A percentile compares a stretch with the other conserved stretches of the same genome.
Conservation (phyloP, 805 yeast genomes). For the Ogataea parapolymorpha region DNA sequence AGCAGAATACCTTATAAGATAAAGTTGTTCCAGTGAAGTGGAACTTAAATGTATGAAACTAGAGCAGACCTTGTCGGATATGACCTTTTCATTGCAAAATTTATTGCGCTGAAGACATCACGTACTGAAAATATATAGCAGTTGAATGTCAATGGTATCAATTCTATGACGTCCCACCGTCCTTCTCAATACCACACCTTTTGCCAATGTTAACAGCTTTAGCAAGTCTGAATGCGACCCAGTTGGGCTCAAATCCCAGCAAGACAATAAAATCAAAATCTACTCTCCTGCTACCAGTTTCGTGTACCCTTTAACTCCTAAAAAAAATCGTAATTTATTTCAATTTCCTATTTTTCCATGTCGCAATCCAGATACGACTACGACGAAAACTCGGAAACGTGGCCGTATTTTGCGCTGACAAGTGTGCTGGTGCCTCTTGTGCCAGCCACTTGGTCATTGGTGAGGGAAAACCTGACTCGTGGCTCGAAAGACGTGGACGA, state of each 20-base stretch:
- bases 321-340: slow-evolving; percentile 1
- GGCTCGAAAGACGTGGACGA: slow-evolving; percentile 9
- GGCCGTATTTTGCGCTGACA: slow-evolving; percentile 89
- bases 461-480: slow-evolving; percentile 5
- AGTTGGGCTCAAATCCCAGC: too few species aligned
- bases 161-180: too few species aligned
- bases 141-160: too few species aligned
- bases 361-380: slow-evolving; percentile 63
- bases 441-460: slow-evolving; percentile 43
- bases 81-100: too few species aligned
- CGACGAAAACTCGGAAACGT: slow-evolving; percentile 86
- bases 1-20: slow-evolving; percentile 50
- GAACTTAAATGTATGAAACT: not conserved
- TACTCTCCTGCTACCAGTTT: too few species aligned
- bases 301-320: not conserved
- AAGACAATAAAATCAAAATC: too few species aligned
- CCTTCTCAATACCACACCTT: too few species aligned
- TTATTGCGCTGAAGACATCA: not conserved
- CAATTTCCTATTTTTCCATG: slow-evolving; percentile 29
- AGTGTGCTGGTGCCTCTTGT: slow-evolving; percentile 61
- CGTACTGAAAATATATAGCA: not conserved
- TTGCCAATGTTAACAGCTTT: too few species aligned
- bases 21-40: not conserved
- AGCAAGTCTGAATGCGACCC: too few species aligned
- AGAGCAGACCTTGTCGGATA: too few species aligned